phyloP scores from a whole-genome alignment of 768 basidiomycete species.

The Psilocybe tampanensis region DNA sequence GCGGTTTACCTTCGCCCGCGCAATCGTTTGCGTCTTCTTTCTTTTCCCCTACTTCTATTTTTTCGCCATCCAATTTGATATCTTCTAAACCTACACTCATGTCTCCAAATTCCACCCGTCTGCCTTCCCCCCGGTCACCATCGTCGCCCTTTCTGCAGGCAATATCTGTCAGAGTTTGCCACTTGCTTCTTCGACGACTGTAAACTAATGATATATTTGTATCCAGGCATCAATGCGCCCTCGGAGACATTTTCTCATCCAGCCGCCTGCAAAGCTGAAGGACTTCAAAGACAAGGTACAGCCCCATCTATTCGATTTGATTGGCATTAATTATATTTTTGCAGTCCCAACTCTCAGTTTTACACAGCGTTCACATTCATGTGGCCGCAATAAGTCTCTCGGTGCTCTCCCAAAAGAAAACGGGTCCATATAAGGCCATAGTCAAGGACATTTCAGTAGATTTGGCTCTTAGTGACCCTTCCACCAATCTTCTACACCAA shows the following conservation, averaged over 20 bases:
- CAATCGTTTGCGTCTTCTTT: conserved; percentile 29
- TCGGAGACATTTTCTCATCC: conserved; percentile 38
- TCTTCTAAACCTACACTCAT: conserved; percentile 18
- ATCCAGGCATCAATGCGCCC: conserved; percentile 50
- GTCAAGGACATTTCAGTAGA: conserved; percentile 42
- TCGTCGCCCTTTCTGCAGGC: conserved; percentile 43
- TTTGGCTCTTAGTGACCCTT: conserved; percentile 51
- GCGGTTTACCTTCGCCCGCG: conserved; percentile 25
- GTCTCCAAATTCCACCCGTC: conserved; percentile 18
- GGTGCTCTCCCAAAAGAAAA: conserved; percentile 31
- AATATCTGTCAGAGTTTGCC: conserved; percentile 40
- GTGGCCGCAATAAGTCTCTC: conserved; percentile 51
- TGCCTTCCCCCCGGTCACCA: conserved; percentile 30
- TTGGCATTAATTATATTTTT: not conserved
- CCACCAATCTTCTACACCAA: conserved; percentile 45
- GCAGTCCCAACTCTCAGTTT: conserved; percentile 48
- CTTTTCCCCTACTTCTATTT: conserved; percentile 27
- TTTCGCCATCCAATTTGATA: conserved; percentile 19
- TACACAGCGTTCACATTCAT: conserved; percentile 45
- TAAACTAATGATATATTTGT: not conserved
- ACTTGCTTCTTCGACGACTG: conserved; percentile 5
- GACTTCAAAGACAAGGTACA: conserved; percentile 41
- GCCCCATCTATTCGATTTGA: not conserved
- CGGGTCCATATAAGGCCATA: conserved; percentile 44
- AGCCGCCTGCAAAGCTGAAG: conserved; percentile 41